Base-by-base conservation (phyloP, 2,329 filamentous ascomycete species). In the Colletotrichum melonis region DNA sequence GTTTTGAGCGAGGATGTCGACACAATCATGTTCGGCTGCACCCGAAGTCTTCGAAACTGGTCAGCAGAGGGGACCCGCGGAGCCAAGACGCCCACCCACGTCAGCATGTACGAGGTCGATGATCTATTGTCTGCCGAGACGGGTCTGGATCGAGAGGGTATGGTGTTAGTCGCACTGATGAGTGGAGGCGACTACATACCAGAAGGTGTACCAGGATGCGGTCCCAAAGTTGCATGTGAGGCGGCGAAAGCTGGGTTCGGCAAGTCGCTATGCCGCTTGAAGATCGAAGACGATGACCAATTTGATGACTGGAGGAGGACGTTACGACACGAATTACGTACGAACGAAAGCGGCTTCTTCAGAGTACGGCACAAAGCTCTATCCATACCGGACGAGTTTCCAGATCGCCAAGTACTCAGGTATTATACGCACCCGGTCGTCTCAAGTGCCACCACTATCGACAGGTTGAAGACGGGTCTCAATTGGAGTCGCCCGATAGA, bases 1-100 rank as follows among this genome's bases (percentile, higher is more conserved):
- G 97, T 98, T 1, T 87, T 99, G 77, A 98, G 94, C 81, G 95
- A 99, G 81, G 97, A 99, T 85, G 95, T 98, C 56, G 97, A 99
- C 80, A 97, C 96, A 2, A 90, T 98, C 78, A 98, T 98, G 96
- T 98, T 98, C 84, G 97, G 97, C 1, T 97, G 95, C 75, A 92
- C 90, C 0, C 84, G 91, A 49, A 96, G 93, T 0, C 84, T 98
- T 55, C 89, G 95, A 63, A 96, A 95, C 78, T 98, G 94, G 92
- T 94, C 94, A 0, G 89, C 93, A 3, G 94, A 97, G 79, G 88
- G 87, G 14, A 88, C 86, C 57, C 88, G 86, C n/a, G 85, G 87
- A 0, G 89, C 87, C 77, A 93, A 93, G 74, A 85, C 87, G 0
- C 94, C 95, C 0, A 98, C 96, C 0, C 97, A 98, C 79, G 92